A percentile compares a stretch with the other conserved stretches of the same genome.
Evolutionary conservation across 148 eudicot genomes (phyloP).

Genomic region (Dianthus caryophyllus): DNA sequence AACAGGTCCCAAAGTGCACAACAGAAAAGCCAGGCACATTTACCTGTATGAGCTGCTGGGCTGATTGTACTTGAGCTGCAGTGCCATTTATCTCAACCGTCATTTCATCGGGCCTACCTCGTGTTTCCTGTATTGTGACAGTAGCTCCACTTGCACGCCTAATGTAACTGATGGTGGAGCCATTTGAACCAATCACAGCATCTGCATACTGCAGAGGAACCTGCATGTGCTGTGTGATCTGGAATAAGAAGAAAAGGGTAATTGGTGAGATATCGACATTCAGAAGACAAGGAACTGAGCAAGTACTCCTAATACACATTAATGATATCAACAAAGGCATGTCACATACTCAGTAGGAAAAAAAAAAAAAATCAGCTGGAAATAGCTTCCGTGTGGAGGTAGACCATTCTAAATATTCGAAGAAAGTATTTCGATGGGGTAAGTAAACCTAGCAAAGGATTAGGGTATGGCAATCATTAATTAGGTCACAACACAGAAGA

Average conservation of each 20-base stretch:
- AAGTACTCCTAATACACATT: too few species aligned
- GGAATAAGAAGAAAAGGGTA: constrained; percentile 10
- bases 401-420: too few species aligned
- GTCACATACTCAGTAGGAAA: too few species aligned
- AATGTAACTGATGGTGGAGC: constrained; percentile 79
- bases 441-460: not conserved
- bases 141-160: constrained; percentile 96
- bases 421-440: too few species aligned
- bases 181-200: constrained; percentile 83
- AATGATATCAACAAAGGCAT: too few species aligned
- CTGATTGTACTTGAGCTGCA: constrained; percentile 88
- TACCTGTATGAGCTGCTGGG: constrained; percentile 91
- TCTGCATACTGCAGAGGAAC: constrained; percentile 82
- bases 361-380: too few species aligned
- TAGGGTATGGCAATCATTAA: not conserved
- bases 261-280: not conserved
- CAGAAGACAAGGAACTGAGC: not conserved
- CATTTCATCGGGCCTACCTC: constrained; percentile 91
- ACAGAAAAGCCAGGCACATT: constrained; percentile 7
- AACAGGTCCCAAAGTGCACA: not conserved
- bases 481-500: too few species aligned
- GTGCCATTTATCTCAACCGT: constrained; percentile 87
- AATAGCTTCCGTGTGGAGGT: too few species aligned
- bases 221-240: constrained; percentile 86
- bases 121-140: constrained; percentile 83